Base-by-base conservation (phyloP, 2,329 filamentous ascomycete genomes). In the Xylariomycetidae sp. region DNA sequence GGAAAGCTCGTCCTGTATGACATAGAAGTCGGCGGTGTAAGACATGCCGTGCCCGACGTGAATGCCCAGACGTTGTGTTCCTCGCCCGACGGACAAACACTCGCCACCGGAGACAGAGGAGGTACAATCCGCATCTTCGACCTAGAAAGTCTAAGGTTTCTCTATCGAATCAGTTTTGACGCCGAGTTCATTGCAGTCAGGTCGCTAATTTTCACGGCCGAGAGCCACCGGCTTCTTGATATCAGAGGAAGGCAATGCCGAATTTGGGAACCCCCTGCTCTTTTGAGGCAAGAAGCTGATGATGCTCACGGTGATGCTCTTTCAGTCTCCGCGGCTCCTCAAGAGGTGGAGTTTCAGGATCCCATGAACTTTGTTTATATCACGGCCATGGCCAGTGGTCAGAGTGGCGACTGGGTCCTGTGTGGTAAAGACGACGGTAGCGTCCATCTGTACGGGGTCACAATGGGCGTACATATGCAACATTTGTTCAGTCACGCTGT, bases 41-140 rank as follows among this genome's bases (percentile, higher is more conserved):
- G 40, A 2, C 34, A 31, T 5, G 29, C 16, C 2, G 25, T 25
- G 1, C 30, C 38, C 0, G 18, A 14, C 4, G 31, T 39, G 2
- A 48, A 54, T 17, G 41, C 45, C 3, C 34, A 46, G 6, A 36
- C 35, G 2, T 29, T 59, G 10, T 41, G 44, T 6, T 46, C 44
- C 9, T 57, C 55, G 7, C 42, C 41, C 2, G 51, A 58, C 15
- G 54, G 56, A 9, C 46, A 46, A 4, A 59, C 48, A 5, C 41
- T 59, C 7, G 53, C 46, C 4, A 46, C 40, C 5, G 51, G 33
- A 1, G 47, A 56, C 27, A 38, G 46, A 1, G 25, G 18, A 4
- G 53, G 53, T 1, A 51, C 42, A 7, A 36, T 57, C 1, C 42
- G 40, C 2, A n/a, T 59, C 2, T 58, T 52, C 25, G 49, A 58